Conservation (phyloP, 2,329 filamentous ascomycete genomes). For the Nemania sp. region DNA sequence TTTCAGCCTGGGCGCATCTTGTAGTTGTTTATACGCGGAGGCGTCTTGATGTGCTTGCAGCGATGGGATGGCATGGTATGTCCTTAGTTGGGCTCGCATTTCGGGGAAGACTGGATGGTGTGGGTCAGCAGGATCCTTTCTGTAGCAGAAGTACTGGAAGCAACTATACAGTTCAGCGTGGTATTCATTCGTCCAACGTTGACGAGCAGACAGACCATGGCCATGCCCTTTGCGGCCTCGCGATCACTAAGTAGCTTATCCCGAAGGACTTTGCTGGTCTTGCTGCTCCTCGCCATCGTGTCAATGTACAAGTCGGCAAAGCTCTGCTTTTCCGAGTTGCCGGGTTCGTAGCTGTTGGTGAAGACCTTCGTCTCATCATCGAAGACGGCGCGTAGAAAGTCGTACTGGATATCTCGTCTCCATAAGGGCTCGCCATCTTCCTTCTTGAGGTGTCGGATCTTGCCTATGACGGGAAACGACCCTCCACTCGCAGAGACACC, state of each 20-base stretch:
- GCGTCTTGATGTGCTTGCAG: slow-evolving; percentile 93
- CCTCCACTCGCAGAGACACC: slow-evolving; percentile 22
- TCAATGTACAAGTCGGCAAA: slow-evolving; percentile 98
- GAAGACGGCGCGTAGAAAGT: slow-evolving; percentile 81
- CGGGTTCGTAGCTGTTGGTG: slow-evolving; percentile 80
- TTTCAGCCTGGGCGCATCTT: slow-evolving; percentile 93
- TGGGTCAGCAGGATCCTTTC: slow-evolving; percentile 12
- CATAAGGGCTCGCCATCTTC: slow-evolving; percentile 86
- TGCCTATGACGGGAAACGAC: slow-evolving; percentile 52
- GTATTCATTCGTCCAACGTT: slow-evolving; percentile 99
- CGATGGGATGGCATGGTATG: slow-evolving; percentile 96
- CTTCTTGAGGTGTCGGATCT: slow-evolving; percentile 85
- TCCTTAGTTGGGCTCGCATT: slow-evolving; percentile 96
- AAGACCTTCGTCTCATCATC: slow-evolving; percentile 77
- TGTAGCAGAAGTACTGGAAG: slow-evolving; percentile 2
- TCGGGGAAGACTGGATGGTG: slow-evolving; percentile 78
- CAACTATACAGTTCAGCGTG: slow-evolving; percentile 83
- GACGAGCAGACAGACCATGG: slow-evolving; percentile 97
- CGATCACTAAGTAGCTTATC: slow-evolving; percentile 94
- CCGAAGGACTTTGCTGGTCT: slow-evolving; percentile 97
- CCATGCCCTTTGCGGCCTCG: slow-evolving; percentile 94
- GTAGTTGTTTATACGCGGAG: slow-evolving; percentile 95
- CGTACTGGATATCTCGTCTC: slow-evolving; percentile 86
- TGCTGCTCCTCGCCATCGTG: slow-evolving; percentile 97
- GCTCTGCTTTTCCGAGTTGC: slow-evolving; percentile 64